A percentile compares a stretch with the other conserved stretches of the same genome.
Conservation (phyloP, 139 green algal species). For the Spirogloea muscicola region DNA sequence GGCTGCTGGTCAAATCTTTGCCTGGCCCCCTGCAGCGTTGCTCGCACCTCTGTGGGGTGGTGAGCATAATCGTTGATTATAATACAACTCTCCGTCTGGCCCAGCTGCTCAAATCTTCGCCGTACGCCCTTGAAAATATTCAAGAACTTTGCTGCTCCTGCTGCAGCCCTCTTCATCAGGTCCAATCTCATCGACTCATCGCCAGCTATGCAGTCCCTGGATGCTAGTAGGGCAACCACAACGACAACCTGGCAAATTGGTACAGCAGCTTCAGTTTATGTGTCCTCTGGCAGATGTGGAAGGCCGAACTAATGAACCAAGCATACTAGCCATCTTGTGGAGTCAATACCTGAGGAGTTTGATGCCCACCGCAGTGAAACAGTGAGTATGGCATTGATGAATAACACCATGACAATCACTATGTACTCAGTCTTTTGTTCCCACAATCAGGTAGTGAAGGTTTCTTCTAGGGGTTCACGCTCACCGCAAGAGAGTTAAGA, state of each 20-base stretch:
- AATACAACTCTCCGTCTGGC: constrained; percentile 9
- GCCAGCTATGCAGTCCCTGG: constrained; percentile 5
- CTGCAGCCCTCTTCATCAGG: constrained; percentile 13
- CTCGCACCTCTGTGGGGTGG: constrained; percentile 47
- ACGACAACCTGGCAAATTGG: constrained; percentile 21
- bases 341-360: too few relatives aligned
- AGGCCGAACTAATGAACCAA: too few relatives aligned
- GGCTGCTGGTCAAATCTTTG: constrained; percentile 43
- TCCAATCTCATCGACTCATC: constrained; percentile 5
- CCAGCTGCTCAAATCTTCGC: constrained; percentile 42
- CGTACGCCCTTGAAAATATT: constrained; percentile 25
- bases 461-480: too few relatives aligned
- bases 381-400: too few relatives aligned
- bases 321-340: too few relatives aligned
- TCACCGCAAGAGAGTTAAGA: constrained; percentile 48
- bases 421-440: too few relatives aligned
- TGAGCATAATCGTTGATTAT: constrained; percentile 47
- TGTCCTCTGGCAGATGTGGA: too few relatives aligned
- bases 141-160: not conserved
- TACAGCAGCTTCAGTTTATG: too few relatives aligned
- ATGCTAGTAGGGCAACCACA: constrained; percentile 15
- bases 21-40: constrained; percentile 43
- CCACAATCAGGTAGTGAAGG: too few relatives aligned
- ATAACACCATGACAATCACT: too few relatives aligned
- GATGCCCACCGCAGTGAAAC: too few relatives aligned